Percentiles rank a stretch among this genome's conserved stretches.
phyloP scores from a whole-genome alignment of 257 asterid species.

The Handroanthus guayacan region DNA sequence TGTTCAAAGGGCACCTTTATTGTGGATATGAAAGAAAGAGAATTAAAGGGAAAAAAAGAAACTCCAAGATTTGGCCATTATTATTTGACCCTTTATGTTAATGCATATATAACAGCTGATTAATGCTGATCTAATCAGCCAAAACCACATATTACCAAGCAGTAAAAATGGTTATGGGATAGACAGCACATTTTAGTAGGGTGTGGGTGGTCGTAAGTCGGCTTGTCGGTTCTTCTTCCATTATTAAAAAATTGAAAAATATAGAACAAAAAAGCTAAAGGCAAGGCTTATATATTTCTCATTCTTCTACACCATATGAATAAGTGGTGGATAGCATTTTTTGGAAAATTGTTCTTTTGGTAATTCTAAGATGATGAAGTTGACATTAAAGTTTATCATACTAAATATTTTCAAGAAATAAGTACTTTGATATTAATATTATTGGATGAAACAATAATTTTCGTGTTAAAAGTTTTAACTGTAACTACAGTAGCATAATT shows the following conservation, averaged over 20 bases:
- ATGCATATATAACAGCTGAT: background rate
- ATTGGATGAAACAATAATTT: too few species aligned
- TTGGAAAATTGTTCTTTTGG: background rate
- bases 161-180: conserved; percentile 27
- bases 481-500: too few species aligned
- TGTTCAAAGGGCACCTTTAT: too few species aligned
- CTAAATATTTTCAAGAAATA: background rate
- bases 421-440: too few species aligned
- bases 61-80: conserved; percentile 11
- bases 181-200: conserved; percentile 15
- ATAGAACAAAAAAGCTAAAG: background rate
- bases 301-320: background rate
- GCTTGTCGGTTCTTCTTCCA: conserved; percentile 31
- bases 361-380: too few species aligned
- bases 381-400: background rate
- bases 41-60: too few species aligned
- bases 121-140: conserved; percentile 41
- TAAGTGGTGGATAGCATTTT: background rate
- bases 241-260: background rate
- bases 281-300: background rate
- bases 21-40: background rate
- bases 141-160: conserved; percentile 16
- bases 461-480: too few species aligned
- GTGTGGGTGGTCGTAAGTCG: conserved; percentile 14
- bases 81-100: conserved; percentile 24